A percentile compares a stretch with the other conserved stretches of the same genome.
phyloP scores from a whole-genome alignment of 192 early-diverging fungal species.

The Chytriomyces confervae region DNA sequence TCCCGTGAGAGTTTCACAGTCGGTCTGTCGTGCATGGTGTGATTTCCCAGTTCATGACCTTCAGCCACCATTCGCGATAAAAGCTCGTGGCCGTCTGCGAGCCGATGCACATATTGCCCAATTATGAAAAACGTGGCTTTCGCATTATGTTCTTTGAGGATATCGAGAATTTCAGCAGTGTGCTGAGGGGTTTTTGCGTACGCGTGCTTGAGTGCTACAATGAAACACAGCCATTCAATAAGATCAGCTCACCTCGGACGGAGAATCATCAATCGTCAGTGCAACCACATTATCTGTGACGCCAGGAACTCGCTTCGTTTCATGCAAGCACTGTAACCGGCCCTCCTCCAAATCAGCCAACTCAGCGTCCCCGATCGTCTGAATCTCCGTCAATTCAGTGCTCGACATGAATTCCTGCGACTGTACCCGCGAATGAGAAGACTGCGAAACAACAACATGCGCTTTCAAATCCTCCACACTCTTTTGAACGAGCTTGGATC shows the following conservation, averaged over 20 bases:
- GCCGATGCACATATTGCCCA: conserved; percentile 15
- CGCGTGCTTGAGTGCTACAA: not conserved
- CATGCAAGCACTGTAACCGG: not conserved
- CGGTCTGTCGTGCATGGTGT: conserved; percentile 39
- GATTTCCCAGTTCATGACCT: conserved; percentile 43
- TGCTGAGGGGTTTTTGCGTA: not conserved
- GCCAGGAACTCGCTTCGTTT: conserved; percentile 19
- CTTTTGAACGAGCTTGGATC: not conserved
- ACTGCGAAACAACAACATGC: no score
- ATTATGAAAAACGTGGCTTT: conserved; percentile 41
- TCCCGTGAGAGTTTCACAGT: conserved; percentile 24
- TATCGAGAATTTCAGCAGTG: conserved; percentile 38
- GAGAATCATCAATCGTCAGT: conserved; percentile 36
- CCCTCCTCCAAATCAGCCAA: not conserved
- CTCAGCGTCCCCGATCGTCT: not conserved
- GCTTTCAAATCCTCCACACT: not conserved
- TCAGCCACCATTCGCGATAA: conserved; percentile 32
- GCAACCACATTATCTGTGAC: conserved; percentile 11
- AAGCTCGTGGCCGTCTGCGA: conserved; percentile 10
- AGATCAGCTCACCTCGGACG: conserved; percentile 2
- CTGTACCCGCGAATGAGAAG: not conserved
- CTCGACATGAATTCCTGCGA: not conserved
- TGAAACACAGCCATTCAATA: not conserved
- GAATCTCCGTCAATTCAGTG: not conserved
- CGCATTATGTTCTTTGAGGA: conserved; percentile 27